These are phyloP conservation scores for Paramecium primaurelia DNA, from an alignment of 73 alveolate species.

Conservation along the genomic window DNA sequence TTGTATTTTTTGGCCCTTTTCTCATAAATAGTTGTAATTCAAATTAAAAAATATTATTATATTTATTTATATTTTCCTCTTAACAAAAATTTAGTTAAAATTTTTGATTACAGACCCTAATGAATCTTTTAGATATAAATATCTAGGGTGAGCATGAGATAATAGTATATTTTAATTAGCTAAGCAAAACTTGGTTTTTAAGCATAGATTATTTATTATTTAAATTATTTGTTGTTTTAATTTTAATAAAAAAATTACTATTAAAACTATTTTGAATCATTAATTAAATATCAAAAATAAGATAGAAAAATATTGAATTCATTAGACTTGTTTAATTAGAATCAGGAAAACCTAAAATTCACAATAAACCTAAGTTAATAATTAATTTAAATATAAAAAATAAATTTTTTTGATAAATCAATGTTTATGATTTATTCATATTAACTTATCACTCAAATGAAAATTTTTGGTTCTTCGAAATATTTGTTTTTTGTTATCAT, in stretches of 20 bases:
- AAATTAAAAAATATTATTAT: neutral
- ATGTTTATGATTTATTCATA: neutral
- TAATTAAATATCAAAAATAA: neutral
- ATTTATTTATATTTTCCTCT: too few species aligned
- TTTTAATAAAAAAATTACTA: neutral
- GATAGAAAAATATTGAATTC: neutral
- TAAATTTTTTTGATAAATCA: neutral
- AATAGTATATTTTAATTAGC: neutral
- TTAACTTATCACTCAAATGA: neutral
- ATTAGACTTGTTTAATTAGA: neutral
- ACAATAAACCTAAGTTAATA: neutral
- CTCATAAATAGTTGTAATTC: neutral
- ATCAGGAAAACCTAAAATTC: neutral
- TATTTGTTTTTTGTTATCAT: neutral
- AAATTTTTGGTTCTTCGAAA: neutral
- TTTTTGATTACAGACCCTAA: neutral
- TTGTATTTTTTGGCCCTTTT: neutral
- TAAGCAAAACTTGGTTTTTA: neutral
- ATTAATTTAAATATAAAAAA: neutral
- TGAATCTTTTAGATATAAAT: neutral
- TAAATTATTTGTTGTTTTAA: neutral
- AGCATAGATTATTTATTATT: neutral
- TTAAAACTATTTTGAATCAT: neutral
- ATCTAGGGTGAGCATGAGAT: neutral
- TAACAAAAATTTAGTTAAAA: neutral